Percentiles rank a stretch among this genome's conserved stretches.
Conservation (phyloP, 257 asterid species). For the Osmanthus fragrans region DNA sequence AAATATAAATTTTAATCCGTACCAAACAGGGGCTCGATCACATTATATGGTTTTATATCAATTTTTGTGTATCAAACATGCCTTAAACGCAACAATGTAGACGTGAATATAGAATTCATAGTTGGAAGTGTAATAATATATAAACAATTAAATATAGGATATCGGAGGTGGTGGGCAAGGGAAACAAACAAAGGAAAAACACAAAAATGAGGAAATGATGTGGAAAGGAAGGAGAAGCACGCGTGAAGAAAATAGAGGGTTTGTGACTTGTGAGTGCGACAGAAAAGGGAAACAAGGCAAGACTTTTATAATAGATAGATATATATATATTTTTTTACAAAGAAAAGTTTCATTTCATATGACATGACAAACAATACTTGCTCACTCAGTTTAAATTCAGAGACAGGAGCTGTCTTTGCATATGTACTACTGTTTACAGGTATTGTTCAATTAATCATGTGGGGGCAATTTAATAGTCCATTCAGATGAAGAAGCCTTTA, state of each 20-base stretch:
- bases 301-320: background rate
- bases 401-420: background rate
- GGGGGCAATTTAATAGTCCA: background rate
- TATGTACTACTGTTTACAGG: background rate
- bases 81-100: too few species aligned
- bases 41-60: too few species aligned
- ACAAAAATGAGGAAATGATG: background rate
- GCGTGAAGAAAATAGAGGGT: slow-evolving; percentile 2
- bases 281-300: background rate
- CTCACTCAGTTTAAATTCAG: background rate
- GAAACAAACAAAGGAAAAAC: background rate
- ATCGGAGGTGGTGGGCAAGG: background rate
- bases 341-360: background rate
- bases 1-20: too few species aligned
- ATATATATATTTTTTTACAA: background rate
- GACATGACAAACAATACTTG: background rate
- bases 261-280: background rate
- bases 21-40: too few species aligned
- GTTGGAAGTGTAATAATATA: background rate
- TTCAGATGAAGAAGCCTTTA: background rate
- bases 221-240: background rate
- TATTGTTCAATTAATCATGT: background rate
- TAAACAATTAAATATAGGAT: background rate
- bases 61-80: too few species aligned
- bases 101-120: background rate